Conservation (phyloP, 1,284 basidiomycete species). For the Irpex lacteus region DNA sequence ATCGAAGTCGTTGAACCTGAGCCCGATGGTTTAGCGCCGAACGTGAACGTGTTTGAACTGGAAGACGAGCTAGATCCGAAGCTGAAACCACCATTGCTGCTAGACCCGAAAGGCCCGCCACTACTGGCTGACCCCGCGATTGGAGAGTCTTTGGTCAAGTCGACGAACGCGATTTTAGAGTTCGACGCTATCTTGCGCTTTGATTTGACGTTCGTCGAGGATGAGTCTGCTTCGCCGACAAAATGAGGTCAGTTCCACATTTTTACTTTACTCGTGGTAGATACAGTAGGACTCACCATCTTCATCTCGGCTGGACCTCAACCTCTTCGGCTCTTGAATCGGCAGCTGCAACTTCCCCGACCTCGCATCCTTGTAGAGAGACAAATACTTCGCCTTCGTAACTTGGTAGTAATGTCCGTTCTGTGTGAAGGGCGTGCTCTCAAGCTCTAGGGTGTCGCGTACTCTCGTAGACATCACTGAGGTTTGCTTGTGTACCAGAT, state of each 20-base stretch:
- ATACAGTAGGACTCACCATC: not conserved
- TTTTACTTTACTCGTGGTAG: too few relatives aligned
- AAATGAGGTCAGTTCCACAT: too few relatives aligned
- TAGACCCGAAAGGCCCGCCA: not conserved
- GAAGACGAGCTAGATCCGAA: too few relatives aligned
- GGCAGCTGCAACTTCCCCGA: constrained; percentile 6
- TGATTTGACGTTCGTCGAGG: not conserved
- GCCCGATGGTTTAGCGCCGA: too few relatives aligned
- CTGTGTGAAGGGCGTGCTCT: constrained; percentile 32
- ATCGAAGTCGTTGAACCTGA: too few relatives aligned
- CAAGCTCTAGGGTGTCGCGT: constrained; percentile 20
- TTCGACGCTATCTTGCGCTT: not conserved
- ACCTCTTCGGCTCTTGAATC: constrained; percentile 1
- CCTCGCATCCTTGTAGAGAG: constrained; percentile 20
- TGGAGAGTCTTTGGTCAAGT: not conserved
- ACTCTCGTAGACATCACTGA: not conserved
- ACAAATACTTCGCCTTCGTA: constrained; percentile 17
- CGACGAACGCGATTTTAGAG: not conserved
- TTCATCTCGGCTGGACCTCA: not conserved
- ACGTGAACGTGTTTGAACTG: too few relatives aligned
- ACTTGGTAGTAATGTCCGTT: constrained; percentile 29
- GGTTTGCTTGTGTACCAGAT: not conserved
- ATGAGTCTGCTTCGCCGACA: too few relatives aligned
- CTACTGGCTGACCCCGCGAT: not conserved
- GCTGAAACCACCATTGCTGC: too few relatives aligned